A percentile compares a stretch with the other conserved stretches of the same genome.
Conservation (phyloP, 2,329 filamentous ascomycete genomes). For the Erysiphe pulchra region DNA sequence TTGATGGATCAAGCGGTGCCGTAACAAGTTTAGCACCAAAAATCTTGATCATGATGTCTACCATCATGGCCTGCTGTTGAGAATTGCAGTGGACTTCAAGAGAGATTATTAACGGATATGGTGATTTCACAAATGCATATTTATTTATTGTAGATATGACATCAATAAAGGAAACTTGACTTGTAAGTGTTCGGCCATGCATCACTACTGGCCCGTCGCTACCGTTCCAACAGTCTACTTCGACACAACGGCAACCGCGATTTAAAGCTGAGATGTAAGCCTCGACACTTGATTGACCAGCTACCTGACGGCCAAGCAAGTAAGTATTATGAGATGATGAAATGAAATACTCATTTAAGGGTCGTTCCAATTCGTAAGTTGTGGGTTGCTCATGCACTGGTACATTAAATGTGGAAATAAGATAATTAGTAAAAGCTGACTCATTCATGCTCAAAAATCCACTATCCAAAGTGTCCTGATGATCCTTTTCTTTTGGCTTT, state of each 20-base stretch:
- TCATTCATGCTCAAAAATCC: constrained; percentile 43
- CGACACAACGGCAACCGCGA: constrained; percentile 78
- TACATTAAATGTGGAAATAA: constrained; percentile 50
- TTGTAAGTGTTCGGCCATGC: constrained; percentile 75
- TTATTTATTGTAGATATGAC: constrained; percentile 84
- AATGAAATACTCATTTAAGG: constrained; percentile 91
- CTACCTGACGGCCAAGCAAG: constrained; percentile 70
- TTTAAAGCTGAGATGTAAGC: constrained; percentile 78
- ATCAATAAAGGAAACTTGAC: constrained; percentile 67
- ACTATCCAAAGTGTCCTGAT: constrained; percentile 17
- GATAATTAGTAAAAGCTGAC: constrained; percentile 50
- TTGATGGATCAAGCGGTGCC: constrained; percentile 43
- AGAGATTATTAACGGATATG: constrained; percentile 77
- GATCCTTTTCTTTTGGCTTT: constrained; percentile 20
- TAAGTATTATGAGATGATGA: constrained; percentile 99
- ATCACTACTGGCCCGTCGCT: constrained; percentile 71
- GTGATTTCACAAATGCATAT: constrained; percentile 74
- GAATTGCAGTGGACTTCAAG: constrained; percentile 83
- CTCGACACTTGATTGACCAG: constrained; percentile 75
- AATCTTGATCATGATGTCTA: constrained; percentile 61
- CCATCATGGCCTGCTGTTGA: constrained; percentile 68
- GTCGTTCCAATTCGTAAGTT: constrained; percentile 44
- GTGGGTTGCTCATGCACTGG: constrained; percentile 35
- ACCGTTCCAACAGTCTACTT: constrained; percentile 97
- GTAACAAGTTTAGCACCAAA: constrained; percentile 62